Evolutionary conservation across 2,329 filamentous ascomycete species (phyloP).

Genomic region (Penicillium sp.): DNA sequence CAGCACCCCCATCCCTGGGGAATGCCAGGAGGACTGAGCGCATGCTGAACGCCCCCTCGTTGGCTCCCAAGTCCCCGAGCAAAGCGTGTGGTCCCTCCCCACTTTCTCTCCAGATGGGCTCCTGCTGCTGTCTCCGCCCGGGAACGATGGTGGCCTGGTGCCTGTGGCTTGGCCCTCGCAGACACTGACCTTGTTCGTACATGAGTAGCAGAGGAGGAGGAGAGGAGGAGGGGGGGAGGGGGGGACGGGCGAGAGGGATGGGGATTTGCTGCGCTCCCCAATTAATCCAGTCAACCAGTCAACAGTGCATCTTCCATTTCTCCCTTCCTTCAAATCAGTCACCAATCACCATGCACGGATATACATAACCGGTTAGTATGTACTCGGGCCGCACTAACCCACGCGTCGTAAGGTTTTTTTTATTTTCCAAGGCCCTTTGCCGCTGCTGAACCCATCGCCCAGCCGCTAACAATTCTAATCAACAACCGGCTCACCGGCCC

Average conservation of each 20-base stretch:
- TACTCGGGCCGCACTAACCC: neutral
- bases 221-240: neutral
- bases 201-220: neutral
- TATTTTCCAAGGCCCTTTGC: constrained; percentile 3
- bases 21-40: constrained; percentile 22
- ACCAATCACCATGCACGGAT: constrained; percentile 27
- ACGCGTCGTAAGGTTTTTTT: constrained; percentile 29
- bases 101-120: constrained; percentile 4
- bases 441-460: neutral
- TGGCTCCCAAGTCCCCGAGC: constrained; percentile 8
- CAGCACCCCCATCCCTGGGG: constrained; percentile 7
- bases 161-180: constrained; percentile 6
- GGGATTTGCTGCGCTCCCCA: neutral
- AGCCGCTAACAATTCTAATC: neutral
- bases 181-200: neutral
- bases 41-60: constrained; percentile 1
- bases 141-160: constrained; percentile 8
- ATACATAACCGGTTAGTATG: constrained; percentile 16
- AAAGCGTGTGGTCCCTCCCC: neutral
- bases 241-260: neutral
- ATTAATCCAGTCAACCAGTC: neutral
- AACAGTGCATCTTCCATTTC: neutral
- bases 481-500: constrained; percentile 20
- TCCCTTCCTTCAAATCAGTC: neutral
- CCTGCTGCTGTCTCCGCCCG: constrained; percentile 8